phyloP scores from a whole-genome alignment of 768 basidiomycete species.

The Rhodotorula paludigena region DNA sequence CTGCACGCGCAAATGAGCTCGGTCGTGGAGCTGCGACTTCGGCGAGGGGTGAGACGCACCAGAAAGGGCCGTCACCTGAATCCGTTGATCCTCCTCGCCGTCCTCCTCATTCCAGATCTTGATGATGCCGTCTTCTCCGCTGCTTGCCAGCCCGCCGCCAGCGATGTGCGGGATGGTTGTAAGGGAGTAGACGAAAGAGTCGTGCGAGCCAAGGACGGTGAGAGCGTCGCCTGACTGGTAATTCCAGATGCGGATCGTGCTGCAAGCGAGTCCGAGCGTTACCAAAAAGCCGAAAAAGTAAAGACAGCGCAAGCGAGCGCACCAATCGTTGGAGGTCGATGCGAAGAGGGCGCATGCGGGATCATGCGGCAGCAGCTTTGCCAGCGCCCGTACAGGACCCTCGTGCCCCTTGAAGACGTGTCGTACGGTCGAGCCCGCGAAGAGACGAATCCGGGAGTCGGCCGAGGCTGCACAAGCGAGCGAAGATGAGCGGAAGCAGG shows the following conservation, averaged over 20 bases:
- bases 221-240: constrained; percentile 50
- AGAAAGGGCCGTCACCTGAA: constrained; percentile 88
- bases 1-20: constrained; percentile 41
- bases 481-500: background rate
- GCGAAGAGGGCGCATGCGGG: constrained; percentile 62
- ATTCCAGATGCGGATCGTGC: constrained; percentile 88
- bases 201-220: constrained; percentile 78
- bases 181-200: constrained; percentile 89
- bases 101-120: constrained; percentile 76
- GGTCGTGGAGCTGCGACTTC: background rate
- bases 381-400: constrained; percentile 77
- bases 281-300: background rate
- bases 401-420: constrained; percentile 76
- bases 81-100: constrained; percentile 77
- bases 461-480: constrained; percentile 63
- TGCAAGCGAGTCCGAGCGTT: constrained; percentile 44
- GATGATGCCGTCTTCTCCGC: constrained; percentile 88
- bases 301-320: constrained; percentile 22
- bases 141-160: constrained; percentile 70
- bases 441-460: constrained; percentile 81
- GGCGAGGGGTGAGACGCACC: constrained; percentile 7
- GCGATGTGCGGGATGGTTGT: constrained; percentile 56
- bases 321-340: constrained; percentile 92
- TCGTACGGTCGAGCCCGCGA: constrained; percentile 52
- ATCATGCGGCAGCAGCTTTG: constrained; percentile 66